Conservation (phyloP, 2,329 filamentous ascomycete species). For the Verticillium alfalfae region DNA sequence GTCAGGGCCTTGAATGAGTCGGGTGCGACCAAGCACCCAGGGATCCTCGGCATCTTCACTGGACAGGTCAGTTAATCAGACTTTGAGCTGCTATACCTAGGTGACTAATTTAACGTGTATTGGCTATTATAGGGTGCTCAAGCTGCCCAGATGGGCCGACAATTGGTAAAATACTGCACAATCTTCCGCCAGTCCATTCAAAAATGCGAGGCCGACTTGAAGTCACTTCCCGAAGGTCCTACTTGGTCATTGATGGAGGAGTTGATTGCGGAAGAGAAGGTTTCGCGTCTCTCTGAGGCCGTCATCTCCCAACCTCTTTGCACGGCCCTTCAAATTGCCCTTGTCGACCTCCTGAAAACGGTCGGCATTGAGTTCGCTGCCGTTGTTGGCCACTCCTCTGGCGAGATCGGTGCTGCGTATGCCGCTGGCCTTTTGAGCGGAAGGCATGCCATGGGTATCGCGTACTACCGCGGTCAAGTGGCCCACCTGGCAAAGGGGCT, state of each 20-base stretch:
- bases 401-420: slow-evolving; percentile 45
- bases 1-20: background rate
- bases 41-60: slow-evolving; percentile 19
- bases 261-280: slow-evolving; percentile 9
- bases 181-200: slow-evolving; percentile 9
- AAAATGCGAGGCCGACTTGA: slow-evolving; percentile 14
- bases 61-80: slow-evolving; percentile 3
- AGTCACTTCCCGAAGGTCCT: slow-evolving; percentile 14
- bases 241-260: slow-evolving; percentile 19
- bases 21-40: background rate
- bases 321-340: slow-evolving; percentile 21
- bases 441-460: slow-evolving; percentile 16
- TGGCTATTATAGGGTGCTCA: background rate
- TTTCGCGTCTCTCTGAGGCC: slow-evolving; percentile 18
- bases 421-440: slow-evolving; percentile 32
- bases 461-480: slow-evolving; percentile 13
- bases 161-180: background rate
- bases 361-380: slow-evolving; percentile 25
- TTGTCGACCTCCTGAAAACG: slow-evolving; percentile 18
- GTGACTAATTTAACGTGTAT: background rate
- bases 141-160: background rate
- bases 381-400: slow-evolving; percentile 42
- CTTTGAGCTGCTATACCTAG: background rate
- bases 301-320: slow-evolving; percentile 23
- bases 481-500: background rate